These are phyloP conservation scores for Pichia rugopelliculosa DNA, from an alignment of 805 yeast genomes.

Conservation along the genomic window DNA sequence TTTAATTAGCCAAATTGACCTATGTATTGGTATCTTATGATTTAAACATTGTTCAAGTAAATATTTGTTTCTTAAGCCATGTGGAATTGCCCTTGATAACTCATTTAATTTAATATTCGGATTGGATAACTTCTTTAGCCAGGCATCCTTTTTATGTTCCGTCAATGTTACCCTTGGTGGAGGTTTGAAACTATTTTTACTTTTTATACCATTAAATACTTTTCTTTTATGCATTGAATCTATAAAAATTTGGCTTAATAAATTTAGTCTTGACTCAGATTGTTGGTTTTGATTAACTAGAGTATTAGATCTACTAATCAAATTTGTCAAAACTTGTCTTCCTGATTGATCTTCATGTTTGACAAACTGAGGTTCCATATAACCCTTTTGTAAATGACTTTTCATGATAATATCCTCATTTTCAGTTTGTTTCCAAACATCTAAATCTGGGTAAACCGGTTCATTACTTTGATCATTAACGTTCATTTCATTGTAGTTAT, in stretches of 20 bases:
- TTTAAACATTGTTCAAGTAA: slow-evolving; percentile 66
- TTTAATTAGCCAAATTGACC: slow-evolving; percentile 88
- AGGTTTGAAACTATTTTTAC: slow-evolving; percentile 56
- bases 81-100: slow-evolving; percentile 77
- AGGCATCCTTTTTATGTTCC: slow-evolving; percentile 73
- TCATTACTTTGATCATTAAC: background rate
- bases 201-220: slow-evolving; percentile 36
- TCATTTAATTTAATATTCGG: slow-evolving; percentile 56
- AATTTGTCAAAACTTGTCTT: slow-evolving; percentile 36
- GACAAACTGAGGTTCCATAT: slow-evolving; percentile 54
- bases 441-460: slow-evolving; percentile 56
- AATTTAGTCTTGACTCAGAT: slow-evolving; percentile 18
- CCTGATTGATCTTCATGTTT: slow-evolving; percentile 66
- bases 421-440: slow-evolving; percentile 58
- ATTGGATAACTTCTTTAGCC: slow-evolving; percentile 78
- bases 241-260: slow-evolving; percentile 43
- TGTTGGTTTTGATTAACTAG: background rate
- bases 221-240: slow-evolving; percentile 42
- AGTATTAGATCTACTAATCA: slow-evolving; percentile 1
- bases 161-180: slow-evolving; percentile 90
- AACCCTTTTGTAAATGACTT: slow-evolving; percentile 62
- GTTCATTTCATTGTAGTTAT: background rate
- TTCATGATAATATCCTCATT: slow-evolving; percentile 49
- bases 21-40: slow-evolving; percentile 61
- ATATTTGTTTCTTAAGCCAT: slow-evolving; percentile 71